These are phyloP conservation scores for Penicillium janthinellum DNA, from an alignment of 2,329 filamentous ascomycete species.

Conservation along the genomic window DNA sequence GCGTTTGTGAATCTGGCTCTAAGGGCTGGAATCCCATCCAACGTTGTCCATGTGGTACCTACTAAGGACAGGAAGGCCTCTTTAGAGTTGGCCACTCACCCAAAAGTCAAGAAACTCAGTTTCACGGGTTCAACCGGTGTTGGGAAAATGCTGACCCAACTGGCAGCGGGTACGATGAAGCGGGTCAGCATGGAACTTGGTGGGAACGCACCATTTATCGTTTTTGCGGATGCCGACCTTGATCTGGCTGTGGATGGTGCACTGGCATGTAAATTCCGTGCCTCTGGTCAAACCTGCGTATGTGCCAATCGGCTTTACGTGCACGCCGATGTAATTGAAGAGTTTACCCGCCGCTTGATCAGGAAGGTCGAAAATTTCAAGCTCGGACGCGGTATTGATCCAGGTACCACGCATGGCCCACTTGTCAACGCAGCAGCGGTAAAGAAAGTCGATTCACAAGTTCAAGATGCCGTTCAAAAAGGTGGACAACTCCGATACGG, in stretches of 20 bases:
- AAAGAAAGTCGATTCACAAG: neutral
- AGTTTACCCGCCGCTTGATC: neutral
- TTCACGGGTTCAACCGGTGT: conserved; percentile 21
- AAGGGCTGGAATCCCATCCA: conserved; percentile 31
- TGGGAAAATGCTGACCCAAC: conserved; percentile 18
- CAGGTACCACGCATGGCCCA: conserved; percentile 5
- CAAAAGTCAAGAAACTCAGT: conserved; percentile 18
- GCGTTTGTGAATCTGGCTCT: conserved; percentile 29
- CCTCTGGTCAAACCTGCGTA: conserved; percentile 12
- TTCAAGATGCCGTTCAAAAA: neutral
- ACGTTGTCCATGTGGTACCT: conserved; percentile 15
- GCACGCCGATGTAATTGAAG: neutral
- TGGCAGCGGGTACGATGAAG: conserved; percentile 39
- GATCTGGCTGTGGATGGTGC: conserved; percentile 3
- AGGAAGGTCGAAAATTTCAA: neutral
- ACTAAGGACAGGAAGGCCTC: conserved; percentile 24
- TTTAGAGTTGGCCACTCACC: conserved; percentile 5
- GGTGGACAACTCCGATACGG: too few species aligned
- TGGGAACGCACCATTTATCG: conserved; percentile 33
- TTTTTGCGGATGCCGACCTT: conserved; percentile 4
- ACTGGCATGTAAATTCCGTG: conserved; percentile 4
- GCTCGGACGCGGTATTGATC: conserved; percentile 4
- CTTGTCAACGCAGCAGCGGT: conserved; percentile 7
- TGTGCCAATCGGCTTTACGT: conserved; percentile 3
- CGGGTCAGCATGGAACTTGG: conserved; percentile 46